Evolutionary conservation across 2,329 filamentous ascomycete genomes (phyloP).

Genomic region (Pseudogymnoascus destructans): DNA sequence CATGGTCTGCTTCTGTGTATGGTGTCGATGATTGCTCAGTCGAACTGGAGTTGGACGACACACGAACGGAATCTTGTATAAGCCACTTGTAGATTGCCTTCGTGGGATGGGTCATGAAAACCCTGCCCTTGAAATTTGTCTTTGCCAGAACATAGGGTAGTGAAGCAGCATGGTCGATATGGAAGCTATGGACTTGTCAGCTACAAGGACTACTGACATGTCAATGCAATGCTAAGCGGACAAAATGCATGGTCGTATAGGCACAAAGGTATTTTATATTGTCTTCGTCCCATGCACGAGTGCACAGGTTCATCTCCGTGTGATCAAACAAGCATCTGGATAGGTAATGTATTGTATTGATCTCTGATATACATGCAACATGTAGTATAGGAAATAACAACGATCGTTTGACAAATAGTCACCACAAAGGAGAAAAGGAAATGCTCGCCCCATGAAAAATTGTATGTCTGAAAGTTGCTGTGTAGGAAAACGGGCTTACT

Average conservation of each 20-base stretch:
- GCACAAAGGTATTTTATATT: neutral
- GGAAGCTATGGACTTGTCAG: constrained; percentile 56
- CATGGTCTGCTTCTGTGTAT: constrained; percentile 90
- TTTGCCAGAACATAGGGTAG: constrained; percentile 94
- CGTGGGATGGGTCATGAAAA: constrained; percentile 98
- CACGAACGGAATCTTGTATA: constrained; percentile 90
- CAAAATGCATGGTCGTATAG: neutral
- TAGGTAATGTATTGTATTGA: constrained; percentile 33
- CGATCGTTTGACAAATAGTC: neutral
- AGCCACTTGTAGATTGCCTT: constrained; percentile 99
- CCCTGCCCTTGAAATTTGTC: constrained; percentile 90
- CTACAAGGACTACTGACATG: constrained; percentile 1
- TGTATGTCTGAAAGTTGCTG: constrained; percentile 10
- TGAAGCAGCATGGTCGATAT: constrained; percentile 97
- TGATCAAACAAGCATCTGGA: constrained; percentile 25
- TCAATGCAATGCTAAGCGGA: constrained; percentile 2
- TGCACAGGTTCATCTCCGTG: constrained; percentile 22
- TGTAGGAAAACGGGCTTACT: constrained; percentile 55
- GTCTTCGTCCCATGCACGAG: constrained; percentile 10
- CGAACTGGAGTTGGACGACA: constrained; percentile 49
- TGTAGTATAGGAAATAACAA: constrained; percentile 13
- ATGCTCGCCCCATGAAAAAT: neutral
- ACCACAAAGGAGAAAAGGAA: neutral
- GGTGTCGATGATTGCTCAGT: constrained; percentile 57
- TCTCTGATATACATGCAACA: constrained; percentile 29